Evolutionary conservation across 73 alveolate species (phyloP).

Genomic region (Tetrahymena elliotti): DNA sequence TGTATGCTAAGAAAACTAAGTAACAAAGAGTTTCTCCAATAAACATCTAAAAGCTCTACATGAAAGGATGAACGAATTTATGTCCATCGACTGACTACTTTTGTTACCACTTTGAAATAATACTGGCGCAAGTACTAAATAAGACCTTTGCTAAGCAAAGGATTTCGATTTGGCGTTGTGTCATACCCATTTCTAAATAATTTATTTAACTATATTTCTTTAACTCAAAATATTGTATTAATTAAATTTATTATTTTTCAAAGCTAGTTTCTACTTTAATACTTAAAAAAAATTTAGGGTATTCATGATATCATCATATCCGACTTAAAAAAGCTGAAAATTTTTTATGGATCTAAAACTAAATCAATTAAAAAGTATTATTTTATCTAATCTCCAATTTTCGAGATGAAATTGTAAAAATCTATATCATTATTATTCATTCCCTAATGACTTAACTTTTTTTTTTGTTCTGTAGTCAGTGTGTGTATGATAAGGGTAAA

Average conservation of each 20-base stretch:
- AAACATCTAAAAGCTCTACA: conserved; percentile 48
- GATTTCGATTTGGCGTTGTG: background rate
- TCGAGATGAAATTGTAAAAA: background rate
- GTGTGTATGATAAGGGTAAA: background rate
- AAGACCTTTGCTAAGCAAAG: background rate
- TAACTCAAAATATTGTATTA: too few species aligned
- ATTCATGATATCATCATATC: background rate
- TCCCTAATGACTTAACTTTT: background rate
- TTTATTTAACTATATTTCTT: background rate
- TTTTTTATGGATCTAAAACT: background rate
- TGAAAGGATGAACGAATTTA: conserved; percentile 61
- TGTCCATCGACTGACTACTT: conserved; percentile 20
- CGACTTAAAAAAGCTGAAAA: background rate
- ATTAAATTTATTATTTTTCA: too few species aligned
- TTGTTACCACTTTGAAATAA: conserved; percentile 15
- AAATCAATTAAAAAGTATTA: too few species aligned
- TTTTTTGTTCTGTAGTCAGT: background rate
- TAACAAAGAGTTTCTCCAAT: conserved; percentile 51
- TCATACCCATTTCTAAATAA: background rate
- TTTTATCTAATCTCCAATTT: background rate
- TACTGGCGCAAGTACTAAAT: background rate
- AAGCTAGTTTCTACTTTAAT: background rate
- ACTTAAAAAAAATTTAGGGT: background rate
- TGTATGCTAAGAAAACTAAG: conserved; percentile 13
- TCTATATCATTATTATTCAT: background rate